Evolutionary conservation across 305 asterid species (phyloP).

Genomic region (Andrographis paniculata): DNA sequence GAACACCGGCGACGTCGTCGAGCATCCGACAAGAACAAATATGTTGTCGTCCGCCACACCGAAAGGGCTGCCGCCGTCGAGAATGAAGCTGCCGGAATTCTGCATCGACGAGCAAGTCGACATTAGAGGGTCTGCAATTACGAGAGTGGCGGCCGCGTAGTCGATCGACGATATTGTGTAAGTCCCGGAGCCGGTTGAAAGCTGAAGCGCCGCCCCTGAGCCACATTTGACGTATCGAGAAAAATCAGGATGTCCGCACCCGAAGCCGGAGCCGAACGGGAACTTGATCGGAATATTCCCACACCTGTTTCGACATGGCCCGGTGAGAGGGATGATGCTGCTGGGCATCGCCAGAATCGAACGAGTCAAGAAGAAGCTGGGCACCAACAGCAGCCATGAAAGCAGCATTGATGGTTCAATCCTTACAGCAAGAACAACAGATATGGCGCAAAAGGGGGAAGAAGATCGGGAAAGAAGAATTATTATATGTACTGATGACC

Average conservation of each 20-base stretch:
- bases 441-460: conserved; percentile 2
- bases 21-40: conserved; percentile 60
- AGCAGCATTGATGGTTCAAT: conserved; percentile 11
- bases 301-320: conserved; percentile 38
- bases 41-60: conserved; percentile 27
- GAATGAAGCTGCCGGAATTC: conserved; percentile 48
- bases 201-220: conserved; percentile 24
- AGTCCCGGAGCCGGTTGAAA: conserved; percentile 36
- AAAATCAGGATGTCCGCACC: conserved; percentile 60
- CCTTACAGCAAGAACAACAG: neutral
- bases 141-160: conserved; percentile 35
- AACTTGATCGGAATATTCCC: conserved; percentile 37
- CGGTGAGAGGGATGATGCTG: conserved; percentile 37
- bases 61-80: conserved; percentile 39
- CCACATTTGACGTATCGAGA: conserved; percentile 37
- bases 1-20: conserved; percentile 52
- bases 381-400: neutral
- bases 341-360: conserved; percentile 30
- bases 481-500: too few species aligned
- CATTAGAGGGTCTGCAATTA: conserved; percentile 54
- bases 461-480: conserved; percentile 22
- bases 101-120: conserved; percentile 76
- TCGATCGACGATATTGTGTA: conserved; percentile 46
- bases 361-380: conserved; percentile 17
- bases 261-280: conserved; percentile 56